These are phyloP conservation scores for Lunasporangiospora selenospora DNA, from an alignment of 192 early-diverging fungal species.

Conservation along the genomic window DNA sequence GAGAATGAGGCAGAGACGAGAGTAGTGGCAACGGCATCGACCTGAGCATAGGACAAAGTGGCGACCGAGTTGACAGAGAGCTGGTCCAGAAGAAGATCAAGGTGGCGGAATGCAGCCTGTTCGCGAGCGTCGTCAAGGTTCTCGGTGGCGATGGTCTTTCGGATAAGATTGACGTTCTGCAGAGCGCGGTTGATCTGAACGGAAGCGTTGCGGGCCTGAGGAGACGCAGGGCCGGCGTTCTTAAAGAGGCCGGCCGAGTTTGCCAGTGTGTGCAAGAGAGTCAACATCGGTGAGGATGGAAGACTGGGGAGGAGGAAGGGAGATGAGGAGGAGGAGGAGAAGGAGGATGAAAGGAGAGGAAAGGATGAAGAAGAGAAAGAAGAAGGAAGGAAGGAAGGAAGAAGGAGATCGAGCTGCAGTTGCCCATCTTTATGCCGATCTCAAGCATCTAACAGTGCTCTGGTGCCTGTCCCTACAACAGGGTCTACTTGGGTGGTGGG, in stretches of 20 bases:
- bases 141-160: slow-evolving; percentile 37
- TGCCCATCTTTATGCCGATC: no score
- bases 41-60: slow-evolving; percentile 6
- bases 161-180: slow-evolving; percentile 32
- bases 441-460: no score
- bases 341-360: neutral
- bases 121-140: slow-evolving; percentile 32
- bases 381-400: neutral
- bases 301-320: neutral
- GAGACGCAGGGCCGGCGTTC: neutral
- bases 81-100: slow-evolving; percentile 44
- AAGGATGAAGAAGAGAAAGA: slow-evolving; percentile 2
- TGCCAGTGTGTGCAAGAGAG: slow-evolving; percentile 41
- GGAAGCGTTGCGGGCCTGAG: slow-evolving; percentile 8
- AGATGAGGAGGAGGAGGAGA: neutral
- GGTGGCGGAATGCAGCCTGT: slow-evolving; percentile 25
- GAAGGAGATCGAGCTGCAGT: no score
- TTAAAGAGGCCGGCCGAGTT: slow-evolving; percentile 37
- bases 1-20: slow-evolving; percentile 11
- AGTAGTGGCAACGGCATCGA: slow-evolving; percentile 30
- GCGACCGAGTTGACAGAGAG: slow-evolving; percentile 42
- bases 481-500: no score
- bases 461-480: no score
- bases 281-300: slow-evolving; percentile 21
- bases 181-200: slow-evolving; percentile 34